Base-by-base conservation (phyloP, 805 yeast species). In the Clavispora fructus region DNA sequence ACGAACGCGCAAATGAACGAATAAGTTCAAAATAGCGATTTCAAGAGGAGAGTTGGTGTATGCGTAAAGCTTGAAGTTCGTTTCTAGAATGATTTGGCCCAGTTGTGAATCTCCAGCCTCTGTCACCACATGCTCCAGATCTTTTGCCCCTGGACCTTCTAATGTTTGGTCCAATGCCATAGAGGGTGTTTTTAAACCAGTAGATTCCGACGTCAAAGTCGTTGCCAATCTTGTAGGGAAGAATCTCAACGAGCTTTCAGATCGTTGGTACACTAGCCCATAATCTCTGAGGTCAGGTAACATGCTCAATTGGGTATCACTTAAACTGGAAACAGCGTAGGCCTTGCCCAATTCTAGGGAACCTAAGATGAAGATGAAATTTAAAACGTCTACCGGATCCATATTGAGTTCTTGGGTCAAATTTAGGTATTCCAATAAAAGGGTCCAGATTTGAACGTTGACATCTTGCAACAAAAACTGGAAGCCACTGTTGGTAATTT, bases 381-480 rank as follows among this genome's bases (percentile, higher is more conserved):
- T 91, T 40, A 94, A 73, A 32, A 94, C 96, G 59, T 94, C 99
- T 16, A 94, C 98, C 0, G 96, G 90, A 65, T 94, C 96, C 96
- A 91, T 88, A 58, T 87, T 80, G 43, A 88, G 73, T 26, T 82
- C 82, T 58, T 87, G 92, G 1, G 97, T 80, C 75, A 88, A 78
- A 61, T 87, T 85, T 50, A 94, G 69, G 61, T 94, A 94, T 61
- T 94, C 97, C 35, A 94, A 68, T 40, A 94, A 68, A 35, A 94
- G 68, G 0, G 96, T 84, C 99, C 99, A 94, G 14, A 94, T 84
- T 65, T 94, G 99, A 0, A 96, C 85, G 61, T 89, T 90, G 25
- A 87, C 87, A 57, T 91, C 97, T 64, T 92, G 99, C 39, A 94
- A 70, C 50, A 94, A 67, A 59, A 94, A 94, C 68, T 94, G 99